Base-by-base conservation (phyloP, 2,329 filamentous ascomycete species). In the Fusarium euwallaceae region DNA sequence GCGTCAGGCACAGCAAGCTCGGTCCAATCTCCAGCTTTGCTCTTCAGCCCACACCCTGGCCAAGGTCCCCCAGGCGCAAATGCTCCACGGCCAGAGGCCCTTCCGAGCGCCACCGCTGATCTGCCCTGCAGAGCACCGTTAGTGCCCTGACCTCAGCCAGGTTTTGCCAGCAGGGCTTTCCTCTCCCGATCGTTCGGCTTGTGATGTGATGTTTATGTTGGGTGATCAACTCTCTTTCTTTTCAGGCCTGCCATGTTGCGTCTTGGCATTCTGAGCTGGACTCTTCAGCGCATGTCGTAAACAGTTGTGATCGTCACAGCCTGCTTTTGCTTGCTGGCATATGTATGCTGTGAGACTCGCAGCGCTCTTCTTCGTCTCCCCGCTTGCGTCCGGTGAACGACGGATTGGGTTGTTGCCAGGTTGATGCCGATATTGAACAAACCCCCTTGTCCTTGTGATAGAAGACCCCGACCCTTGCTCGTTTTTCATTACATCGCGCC, bases 101-200 rank as follows among this genome's bases (percentile, higher is more conserved):
- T 58, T 71, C 66, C 67, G 48, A 71, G 56, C 61, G 71, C 71
- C 72, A 74, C 72, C 63, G 72, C 65, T 69, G 72, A 74, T 74
- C 71, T 72, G 58, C 60, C 69, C 71, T 74, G 58, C 20, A 68
- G 63, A 51, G 64, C 64, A 34, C 61, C 72, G 53, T 72, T 74
- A 72, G 72, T 63, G 64, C 53, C 53, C 41, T 64, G 27, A 39
- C 56, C 29, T 22, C 61, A 53, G 67, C 64, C 61, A 72, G 69
- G 72, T 32, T 53, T 72, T 74, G 56, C 62, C 59, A 65, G 56
- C 51, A 64, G 53, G 41, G 45, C 37, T 20, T 12, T 32, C 32
- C 32, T 34, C 32, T 34, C 36, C 56, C 12, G 48, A 58, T 51
- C 29, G 58, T 41, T 61, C 12, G 45, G 41, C 51, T 53, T 60